These are phyloP conservation scores for Fusarium floridanum DNA, from an alignment of 2,329 filamentous ascomycete genomes.

Conservation along the genomic window DNA sequence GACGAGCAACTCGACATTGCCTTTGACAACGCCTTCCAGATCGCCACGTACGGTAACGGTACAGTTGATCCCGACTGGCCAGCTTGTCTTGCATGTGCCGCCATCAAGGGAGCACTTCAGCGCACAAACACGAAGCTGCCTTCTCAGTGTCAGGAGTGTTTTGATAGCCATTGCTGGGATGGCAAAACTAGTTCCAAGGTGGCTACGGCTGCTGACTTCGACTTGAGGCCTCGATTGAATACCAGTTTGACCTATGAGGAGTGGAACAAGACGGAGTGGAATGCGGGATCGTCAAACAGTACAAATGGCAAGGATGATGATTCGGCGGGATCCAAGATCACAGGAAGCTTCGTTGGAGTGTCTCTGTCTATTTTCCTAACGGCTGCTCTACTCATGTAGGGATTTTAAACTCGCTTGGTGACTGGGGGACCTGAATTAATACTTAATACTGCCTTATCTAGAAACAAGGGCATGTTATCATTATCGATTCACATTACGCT, in stretches of 20 bases:
- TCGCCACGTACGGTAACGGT: slow-evolving; percentile 82
- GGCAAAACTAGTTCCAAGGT: slow-evolving; percentile 24
- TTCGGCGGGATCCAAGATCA: neutral
- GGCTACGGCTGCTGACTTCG: slow-evolving; percentile 30
- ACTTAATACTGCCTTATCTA: neutral
- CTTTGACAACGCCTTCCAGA: slow-evolving; percentile 78
- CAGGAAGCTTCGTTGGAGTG: neutral
- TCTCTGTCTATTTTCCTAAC: neutral
- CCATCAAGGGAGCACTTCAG: slow-evolving; percentile 76
- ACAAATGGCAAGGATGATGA: neutral
- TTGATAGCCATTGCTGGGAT: slow-evolving; percentile 46
- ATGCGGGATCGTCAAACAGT: neutral
- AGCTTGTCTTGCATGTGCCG: slow-evolving; percentile 83
- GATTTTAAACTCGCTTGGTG: neutral
- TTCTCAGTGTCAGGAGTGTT: slow-evolving; percentile 42
- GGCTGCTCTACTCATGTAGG: slow-evolving; percentile 3
- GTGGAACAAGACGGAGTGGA: slow-evolving; percentile 42
- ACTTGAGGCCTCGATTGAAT: slow-evolving; percentile 38
- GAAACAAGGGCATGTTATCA: neutral
- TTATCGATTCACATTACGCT: neutral
- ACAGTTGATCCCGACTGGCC: slow-evolving; percentile 79
- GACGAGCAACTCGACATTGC: slow-evolving; percentile 40
- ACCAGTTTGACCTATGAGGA: slow-evolving; percentile 35
- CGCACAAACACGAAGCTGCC: slow-evolving; percentile 35
- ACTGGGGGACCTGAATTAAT: neutral